Evolutionary conservation across 768 basidiomycete species (phyloP).

Genomic region (Rhizopogon roseolus): DNA sequence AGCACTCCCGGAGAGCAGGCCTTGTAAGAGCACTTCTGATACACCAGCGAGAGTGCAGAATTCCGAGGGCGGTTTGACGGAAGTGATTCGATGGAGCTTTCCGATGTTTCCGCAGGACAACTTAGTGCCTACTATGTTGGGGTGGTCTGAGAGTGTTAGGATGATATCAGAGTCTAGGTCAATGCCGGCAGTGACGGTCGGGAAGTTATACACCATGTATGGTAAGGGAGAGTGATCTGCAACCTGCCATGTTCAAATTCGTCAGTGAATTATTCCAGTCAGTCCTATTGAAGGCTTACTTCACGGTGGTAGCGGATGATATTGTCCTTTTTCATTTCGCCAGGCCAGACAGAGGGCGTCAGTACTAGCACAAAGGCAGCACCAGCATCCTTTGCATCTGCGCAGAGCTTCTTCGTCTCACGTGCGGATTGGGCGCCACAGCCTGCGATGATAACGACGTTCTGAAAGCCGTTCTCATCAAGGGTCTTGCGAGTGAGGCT

Average conservation of each 20-base stretch:
- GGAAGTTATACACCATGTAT: constrained; percentile 84
- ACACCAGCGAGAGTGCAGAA: constrained; percentile 77
- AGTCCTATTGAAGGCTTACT: constrained; percentile 26
- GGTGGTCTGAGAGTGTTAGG: constrained; percentile 62
- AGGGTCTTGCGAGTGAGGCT: constrained; percentile 64
- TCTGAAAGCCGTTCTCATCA: constrained; percentile 63
- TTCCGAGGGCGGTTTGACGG: constrained; percentile 44
- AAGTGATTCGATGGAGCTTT: constrained; percentile 73
- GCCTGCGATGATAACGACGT: constrained; percentile 72
- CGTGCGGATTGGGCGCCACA: constrained; percentile 79
- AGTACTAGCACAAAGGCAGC: constrained; percentile 74
- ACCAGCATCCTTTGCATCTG: constrained; percentile 77
- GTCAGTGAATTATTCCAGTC: not conserved
- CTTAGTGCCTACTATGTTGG: constrained; percentile 83
- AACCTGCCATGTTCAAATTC: constrained; percentile 39
- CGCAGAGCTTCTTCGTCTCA: constrained; percentile 66
- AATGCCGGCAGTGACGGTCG: constrained; percentile 72
- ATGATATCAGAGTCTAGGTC: constrained; percentile 83
- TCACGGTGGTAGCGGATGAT: constrained; percentile 64
- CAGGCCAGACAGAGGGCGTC: constrained; percentile 69
- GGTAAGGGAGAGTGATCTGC: constrained; percentile 66
- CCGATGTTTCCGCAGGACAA: constrained; percentile 84
- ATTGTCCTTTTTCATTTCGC: constrained; percentile 56
- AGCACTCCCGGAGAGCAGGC: constrained; percentile 55
- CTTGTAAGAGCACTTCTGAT: constrained; percentile 63